Conservation (phyloP, 2,329 filamentous ascomycete species). For the Aspergillus nomiae region DNA sequence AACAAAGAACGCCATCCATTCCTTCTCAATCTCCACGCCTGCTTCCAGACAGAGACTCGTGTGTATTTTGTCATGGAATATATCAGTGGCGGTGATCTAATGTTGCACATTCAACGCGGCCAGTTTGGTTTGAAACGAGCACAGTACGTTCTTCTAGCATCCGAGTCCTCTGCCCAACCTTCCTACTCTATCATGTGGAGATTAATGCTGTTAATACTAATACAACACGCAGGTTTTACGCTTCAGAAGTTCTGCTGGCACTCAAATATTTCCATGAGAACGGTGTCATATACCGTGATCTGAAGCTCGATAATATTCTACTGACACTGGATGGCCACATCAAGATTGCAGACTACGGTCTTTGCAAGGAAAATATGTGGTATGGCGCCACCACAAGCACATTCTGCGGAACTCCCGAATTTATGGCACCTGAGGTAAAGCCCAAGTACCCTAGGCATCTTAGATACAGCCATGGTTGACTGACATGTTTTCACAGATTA, state of each 20-base stretch:
- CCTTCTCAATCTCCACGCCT: constrained; percentile 90
- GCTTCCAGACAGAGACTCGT: constrained; percentile 97
- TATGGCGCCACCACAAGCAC: constrained; percentile 95
- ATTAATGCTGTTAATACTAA: neutral
- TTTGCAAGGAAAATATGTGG: constrained; percentile 99
- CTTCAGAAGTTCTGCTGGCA: constrained; percentile 93
- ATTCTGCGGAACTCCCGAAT: constrained; percentile 99
- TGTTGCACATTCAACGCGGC: constrained; percentile 97
- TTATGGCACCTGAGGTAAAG: constrained; percentile 94
- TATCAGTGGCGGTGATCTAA: constrained; percentile 95
- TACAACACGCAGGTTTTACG: constrained; percentile 73
- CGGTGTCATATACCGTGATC: constrained; percentile 89
- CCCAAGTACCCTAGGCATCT: neutral
- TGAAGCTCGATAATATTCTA: constrained; percentile 86
- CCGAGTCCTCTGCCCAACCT: neutral
- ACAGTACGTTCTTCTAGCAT: constrained; percentile 64
- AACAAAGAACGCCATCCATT: constrained; percentile 98
- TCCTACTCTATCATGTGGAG: neutral
- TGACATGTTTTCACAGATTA: constrained; percentile 62
- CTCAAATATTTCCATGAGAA: constrained; percentile 99
- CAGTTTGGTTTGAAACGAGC: constrained; percentile 95
- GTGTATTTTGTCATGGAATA: constrained; percentile 99
- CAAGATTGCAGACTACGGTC: constrained; percentile 97
- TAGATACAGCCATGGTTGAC: neutral
- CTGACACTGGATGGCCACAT: constrained; percentile 94